phyloP scores from a whole-genome alignment of 768 basidiomycete genomes.

The Termitomyces bulborhizus region DNA sequence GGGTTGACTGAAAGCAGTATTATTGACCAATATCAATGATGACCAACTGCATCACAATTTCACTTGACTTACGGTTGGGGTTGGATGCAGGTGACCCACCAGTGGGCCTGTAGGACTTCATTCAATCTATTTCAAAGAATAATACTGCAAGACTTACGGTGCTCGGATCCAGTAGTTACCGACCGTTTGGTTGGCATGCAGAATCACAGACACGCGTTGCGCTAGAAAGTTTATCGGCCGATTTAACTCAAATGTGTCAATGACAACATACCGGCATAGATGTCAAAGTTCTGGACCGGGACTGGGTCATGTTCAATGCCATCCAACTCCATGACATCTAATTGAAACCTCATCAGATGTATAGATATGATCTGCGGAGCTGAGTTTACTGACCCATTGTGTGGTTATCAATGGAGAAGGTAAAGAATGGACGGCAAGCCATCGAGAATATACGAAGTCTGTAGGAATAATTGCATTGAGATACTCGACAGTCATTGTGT shows the following conservation, averaged over 20 bases:
- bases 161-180: constrained; percentile 40
- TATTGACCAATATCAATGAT: neutral
- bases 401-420: constrained; percentile 31
- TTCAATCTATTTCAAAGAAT: neutral
- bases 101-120: constrained; percentile 3
- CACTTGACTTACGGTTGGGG: constrained; percentile 15
- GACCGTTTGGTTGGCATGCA: constrained; percentile 35
- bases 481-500: neutral
- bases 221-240: constrained; percentile 11
- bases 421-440: constrained; percentile 38
- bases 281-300: constrained; percentile 31
- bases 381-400: constrained; percentile 13
- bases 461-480: neutral
- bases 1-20: constrained; percentile 10
- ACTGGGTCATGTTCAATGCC: constrained; percentile 33
- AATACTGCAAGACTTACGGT: constrained; percentile 2
- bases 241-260: neutral
- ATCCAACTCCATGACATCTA: constrained; percentile 27
- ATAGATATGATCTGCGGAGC: neutral
- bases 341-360: neutral
- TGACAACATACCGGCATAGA: constrained; percentile 29
- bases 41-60: neutral
- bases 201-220: constrained; percentile 30
- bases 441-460: constrained; percentile 37
- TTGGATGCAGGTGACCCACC: constrained; percentile 15